These are phyloP conservation scores for Rhexocercosporidium sp. DNA, from an alignment of 2,329 filamentous ascomycete genomes.

Conservation along the genomic window DNA sequence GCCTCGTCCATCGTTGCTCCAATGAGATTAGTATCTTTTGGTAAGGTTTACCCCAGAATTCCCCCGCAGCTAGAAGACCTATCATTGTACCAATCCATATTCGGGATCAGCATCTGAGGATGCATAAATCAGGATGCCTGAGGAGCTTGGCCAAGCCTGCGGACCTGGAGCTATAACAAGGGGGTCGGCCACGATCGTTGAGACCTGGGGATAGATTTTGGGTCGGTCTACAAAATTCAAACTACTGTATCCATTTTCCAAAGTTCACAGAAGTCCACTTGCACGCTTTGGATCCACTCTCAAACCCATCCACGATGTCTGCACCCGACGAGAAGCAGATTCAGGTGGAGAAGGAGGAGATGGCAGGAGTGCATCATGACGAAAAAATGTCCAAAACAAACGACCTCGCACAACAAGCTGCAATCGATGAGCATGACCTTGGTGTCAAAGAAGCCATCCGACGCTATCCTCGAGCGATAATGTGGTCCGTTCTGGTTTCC, in stretches of 20 bases:
- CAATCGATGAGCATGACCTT: conserved; percentile 16
- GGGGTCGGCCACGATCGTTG: no score
- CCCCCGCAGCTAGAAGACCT: neutral
- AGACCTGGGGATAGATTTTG: no score
- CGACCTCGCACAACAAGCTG: neutral
- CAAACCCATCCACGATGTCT: neutral
- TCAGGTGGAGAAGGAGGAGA: neutral
- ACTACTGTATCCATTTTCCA: neutral
- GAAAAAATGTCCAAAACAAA: neutral
- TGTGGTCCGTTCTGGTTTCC: conserved; percentile 45
- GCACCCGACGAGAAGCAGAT: neutral
- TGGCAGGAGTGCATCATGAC: neutral
- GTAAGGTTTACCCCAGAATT: conserved; percentile 2
- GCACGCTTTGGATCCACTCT: neutral
- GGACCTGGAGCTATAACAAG: neutral
- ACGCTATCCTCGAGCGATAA: conserved; percentile 26
- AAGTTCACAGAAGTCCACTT: neutral
- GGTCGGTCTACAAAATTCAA: neutral
- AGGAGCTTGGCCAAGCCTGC: neutral
- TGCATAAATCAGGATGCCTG: neutral
- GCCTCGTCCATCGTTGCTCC: neutral
- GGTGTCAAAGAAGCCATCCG: conserved; percentile 23
- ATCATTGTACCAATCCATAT: neutral
- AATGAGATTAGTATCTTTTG: neutral
- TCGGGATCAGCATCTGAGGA: neutral